phyloP scores from a whole-genome alignment of 495 filamentous ascomycete genomes.

The Pseudotulostoma volvatum region DNA sequence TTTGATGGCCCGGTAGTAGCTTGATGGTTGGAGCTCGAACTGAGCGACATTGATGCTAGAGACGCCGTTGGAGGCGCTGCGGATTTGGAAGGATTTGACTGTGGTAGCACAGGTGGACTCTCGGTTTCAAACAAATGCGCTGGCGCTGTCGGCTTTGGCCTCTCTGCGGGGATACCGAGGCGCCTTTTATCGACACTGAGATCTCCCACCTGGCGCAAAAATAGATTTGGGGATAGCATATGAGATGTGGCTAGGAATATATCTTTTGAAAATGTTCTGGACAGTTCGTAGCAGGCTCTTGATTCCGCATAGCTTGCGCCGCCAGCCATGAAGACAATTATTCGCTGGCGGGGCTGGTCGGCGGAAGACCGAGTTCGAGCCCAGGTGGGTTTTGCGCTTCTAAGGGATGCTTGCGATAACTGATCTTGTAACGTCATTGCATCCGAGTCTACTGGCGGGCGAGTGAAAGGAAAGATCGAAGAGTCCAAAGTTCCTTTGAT shows the following conservation, averaged over 20 bases:
- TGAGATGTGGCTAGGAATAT: conserved; percentile 85
- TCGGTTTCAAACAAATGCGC: conserved; percentile 77
- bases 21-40: conserved; percentile 10
- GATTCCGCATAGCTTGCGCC: conserved; percentile 87
- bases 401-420: conserved; percentile 57
- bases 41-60: conserved; percentile 43
- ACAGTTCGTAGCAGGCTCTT: conserved; percentile 77
- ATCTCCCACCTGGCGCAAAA: conserved; percentile 65
- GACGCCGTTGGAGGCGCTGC: conserved; percentile 37
- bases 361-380: conserved; percentile 60
- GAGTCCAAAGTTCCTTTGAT: conserved; percentile 38
- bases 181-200: conserved; percentile 55
- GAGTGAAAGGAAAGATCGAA: conserved; percentile 60
- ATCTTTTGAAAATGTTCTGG: conserved; percentile 51
- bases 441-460: conserved; percentile 53
- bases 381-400: conserved; percentile 88
- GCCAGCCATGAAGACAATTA: conserved; percentile 92
- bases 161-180: conserved; percentile 67
- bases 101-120: conserved; percentile 29
- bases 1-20: conserved; percentile 20
- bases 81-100: conserved; percentile 7
- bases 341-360: conserved; percentile 70
- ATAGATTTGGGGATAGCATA: conserved; percentile 71
- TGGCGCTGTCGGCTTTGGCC: conserved; percentile 63
- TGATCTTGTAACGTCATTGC: conserved; percentile 35